A percentile compares a stretch with the other conserved stretches of the same genome.
Conservation (phyloP, 148 eudicot species). For the Arctostaphylos glauca region DNA sequence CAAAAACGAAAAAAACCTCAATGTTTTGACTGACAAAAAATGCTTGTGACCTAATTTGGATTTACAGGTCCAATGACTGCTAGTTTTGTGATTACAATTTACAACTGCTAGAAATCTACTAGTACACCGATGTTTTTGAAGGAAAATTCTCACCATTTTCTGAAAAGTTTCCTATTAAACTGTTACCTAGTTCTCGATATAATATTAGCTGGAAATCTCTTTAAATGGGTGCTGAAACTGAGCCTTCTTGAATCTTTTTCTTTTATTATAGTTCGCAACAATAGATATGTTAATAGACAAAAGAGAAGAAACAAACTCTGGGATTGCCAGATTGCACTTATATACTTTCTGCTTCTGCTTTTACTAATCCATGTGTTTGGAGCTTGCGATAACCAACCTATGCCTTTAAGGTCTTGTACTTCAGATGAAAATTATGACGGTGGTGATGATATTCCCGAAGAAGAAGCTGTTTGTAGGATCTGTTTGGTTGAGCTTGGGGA, state of each 20-base stretch:
- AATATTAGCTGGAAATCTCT: not conserved
- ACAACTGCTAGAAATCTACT: not conserved
- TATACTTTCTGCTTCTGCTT: not conserved
- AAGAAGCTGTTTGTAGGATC: constrained; percentile 98
- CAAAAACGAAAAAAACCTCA: not conserved
- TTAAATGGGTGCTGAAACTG: not conserved
- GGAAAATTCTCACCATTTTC: not conserved
- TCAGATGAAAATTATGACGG: constrained; percentile 52
- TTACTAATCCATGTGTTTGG: not conserved
- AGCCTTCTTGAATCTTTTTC: not conserved
- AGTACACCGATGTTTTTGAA: not conserved
- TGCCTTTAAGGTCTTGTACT: constrained; percentile 34
- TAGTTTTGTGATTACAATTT: not conserved
- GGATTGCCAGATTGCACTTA: not conserved
- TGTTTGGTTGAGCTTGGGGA: constrained; percentile 87
- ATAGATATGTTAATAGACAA: not conserved
- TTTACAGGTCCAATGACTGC: not conserved
- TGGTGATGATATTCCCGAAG: constrained; percentile 78
- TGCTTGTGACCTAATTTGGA: not conserved
- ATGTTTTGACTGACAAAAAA: not conserved
- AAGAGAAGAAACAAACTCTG: not conserved
- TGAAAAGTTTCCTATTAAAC: not conserved
- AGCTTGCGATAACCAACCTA: constrained; percentile 28
- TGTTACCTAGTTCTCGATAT: not conserved
- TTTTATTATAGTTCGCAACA: not conserved